Conservation (phyloP, 202 grass and related monocot species). For the Setaria viridis region DNA sequence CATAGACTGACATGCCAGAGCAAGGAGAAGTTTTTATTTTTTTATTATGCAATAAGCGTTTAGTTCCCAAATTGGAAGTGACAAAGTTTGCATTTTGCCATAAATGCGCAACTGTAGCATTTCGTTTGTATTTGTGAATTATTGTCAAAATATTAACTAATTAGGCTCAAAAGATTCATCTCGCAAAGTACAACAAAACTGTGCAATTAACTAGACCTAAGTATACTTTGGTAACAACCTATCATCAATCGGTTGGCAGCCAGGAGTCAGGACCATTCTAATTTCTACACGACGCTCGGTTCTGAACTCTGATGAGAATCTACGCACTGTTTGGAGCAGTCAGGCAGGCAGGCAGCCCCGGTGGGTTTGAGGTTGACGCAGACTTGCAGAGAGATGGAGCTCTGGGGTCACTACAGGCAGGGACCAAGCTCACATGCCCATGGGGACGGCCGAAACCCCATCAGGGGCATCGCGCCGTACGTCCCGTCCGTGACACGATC, state of each 20-base stretch:
- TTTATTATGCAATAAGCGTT: no score
- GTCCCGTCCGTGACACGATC: not conserved
- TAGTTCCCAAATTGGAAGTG: no score
- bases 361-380: not conserved
- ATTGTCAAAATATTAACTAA: no score
- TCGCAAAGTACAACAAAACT: no score
- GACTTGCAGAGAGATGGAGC: not conserved
- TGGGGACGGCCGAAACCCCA: not conserved
- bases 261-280: not conserved
- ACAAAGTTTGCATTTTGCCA: no score
- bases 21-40: not conserved
- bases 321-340: not conserved
- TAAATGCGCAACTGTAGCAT: no score
- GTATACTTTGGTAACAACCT: not conserved
- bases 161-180: no score
- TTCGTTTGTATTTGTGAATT: no score
- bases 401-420: not conserved
- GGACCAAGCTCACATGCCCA: not conserved
- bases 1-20: not conserved
- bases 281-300: not conserved
- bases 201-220: no score
- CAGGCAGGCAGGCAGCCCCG: not conserved
- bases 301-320: not conserved
- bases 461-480: not conserved
- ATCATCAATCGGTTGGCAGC: not conserved